Conservation (phyloP, 306 rosid genomes). For the Phaseolus lunatus region DNA sequence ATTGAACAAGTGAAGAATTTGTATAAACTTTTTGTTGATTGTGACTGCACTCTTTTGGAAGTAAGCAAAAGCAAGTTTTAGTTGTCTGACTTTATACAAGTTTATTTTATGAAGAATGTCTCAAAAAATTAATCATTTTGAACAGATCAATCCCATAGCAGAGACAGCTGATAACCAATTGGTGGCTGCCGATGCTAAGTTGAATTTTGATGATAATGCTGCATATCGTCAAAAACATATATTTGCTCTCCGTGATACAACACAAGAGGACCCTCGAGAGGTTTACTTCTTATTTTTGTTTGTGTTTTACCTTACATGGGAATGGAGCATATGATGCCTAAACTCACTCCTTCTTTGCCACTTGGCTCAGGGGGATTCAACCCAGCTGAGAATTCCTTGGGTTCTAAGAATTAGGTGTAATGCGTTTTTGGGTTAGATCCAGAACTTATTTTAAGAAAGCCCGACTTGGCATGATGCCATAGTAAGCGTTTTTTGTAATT, state of each 20-base stretch:
- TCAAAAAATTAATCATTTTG: constrained; percentile 37
- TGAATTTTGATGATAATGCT: constrained; percentile 98
- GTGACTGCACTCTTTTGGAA: constrained; percentile 97
- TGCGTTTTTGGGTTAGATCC: neutral
- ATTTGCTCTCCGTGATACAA: constrained; percentile 90
- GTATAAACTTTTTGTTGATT: constrained; percentile 77
- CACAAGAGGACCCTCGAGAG: constrained; percentile 99
- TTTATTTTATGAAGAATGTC: constrained; percentile 19
- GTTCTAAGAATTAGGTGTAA: neutral
- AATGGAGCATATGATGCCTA: neutral
- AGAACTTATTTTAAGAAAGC: constrained; percentile 13
- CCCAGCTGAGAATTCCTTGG: neutral
- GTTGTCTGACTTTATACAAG: constrained; percentile 20
- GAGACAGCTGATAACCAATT: constrained; percentile 94
- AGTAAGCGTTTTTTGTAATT: neutral
- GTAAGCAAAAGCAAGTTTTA: constrained; percentile 60
- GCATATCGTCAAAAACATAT: constrained; percentile 90
- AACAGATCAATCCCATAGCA: constrained; percentile 93
- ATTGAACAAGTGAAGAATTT: constrained; percentile 99
- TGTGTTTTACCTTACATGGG: constrained; percentile 25
- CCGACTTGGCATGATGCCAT: neutral
- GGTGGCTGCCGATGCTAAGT: constrained; percentile 99
- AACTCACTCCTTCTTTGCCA: constrained; percentile 3
- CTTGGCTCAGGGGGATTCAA: constrained; percentile 10
- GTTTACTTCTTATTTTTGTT: constrained; percentile 47